These are phyloP conservation scores for Candida methanosorbosa DNA, from an alignment of 805 yeast genomes.

Conservation along the genomic window DNA sequence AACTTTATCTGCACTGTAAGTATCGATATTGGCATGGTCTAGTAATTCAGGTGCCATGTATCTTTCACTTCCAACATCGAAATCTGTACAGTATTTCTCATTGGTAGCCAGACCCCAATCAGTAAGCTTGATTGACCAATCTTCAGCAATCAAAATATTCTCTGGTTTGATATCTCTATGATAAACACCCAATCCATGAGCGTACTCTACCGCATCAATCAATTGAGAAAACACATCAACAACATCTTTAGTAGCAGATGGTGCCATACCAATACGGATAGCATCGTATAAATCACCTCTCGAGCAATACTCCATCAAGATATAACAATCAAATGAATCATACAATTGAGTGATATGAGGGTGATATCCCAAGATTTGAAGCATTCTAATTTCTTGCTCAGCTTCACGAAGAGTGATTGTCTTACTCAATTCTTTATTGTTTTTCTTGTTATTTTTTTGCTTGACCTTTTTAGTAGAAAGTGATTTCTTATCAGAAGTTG, in stretches of 20 bases:
- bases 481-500: slow-evolving; percentile 6
- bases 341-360: slow-evolving; percentile 37
- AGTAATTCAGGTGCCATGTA: slow-evolving; percentile 94
- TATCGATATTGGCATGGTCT: slow-evolving; percentile 42
- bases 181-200: slow-evolving; percentile 39
- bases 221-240: slow-evolving; percentile 45
- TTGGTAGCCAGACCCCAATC: slow-evolving; percentile 57
- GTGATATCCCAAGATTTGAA: slow-evolving; percentile 49
- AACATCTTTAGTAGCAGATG: slow-evolving; percentile 46
- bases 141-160: slow-evolving; percentile 42
- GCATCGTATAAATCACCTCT: slow-evolving; percentile 85
- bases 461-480: slow-evolving; percentile 9
- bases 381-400: slow-evolving; percentile 58
- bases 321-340: slow-evolving; percentile 44
- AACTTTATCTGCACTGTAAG: slow-evolving; percentile 71
- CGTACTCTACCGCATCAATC: slow-evolving; percentile 39
- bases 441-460: slow-evolving; percentile 1
- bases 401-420: slow-evolving; percentile 47
- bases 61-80: slow-evolving; percentile 83
- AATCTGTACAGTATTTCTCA: slow-evolving; percentile 48
- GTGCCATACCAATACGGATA: slow-evolving; percentile 56
- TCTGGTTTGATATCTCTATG: slow-evolving; percentile 55
- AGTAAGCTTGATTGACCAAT: slow-evolving; percentile 49
- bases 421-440: slow-evolving; percentile 8
- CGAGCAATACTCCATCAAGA: slow-evolving; percentile 70